A percentile compares a stretch with the other conserved stretches of the same genome.
These are phyloP conservation scores for Didymella arachidicola DNA, from an alignment of 2,329 filamentous ascomycete genomes.

Conservation along the genomic window DNA sequence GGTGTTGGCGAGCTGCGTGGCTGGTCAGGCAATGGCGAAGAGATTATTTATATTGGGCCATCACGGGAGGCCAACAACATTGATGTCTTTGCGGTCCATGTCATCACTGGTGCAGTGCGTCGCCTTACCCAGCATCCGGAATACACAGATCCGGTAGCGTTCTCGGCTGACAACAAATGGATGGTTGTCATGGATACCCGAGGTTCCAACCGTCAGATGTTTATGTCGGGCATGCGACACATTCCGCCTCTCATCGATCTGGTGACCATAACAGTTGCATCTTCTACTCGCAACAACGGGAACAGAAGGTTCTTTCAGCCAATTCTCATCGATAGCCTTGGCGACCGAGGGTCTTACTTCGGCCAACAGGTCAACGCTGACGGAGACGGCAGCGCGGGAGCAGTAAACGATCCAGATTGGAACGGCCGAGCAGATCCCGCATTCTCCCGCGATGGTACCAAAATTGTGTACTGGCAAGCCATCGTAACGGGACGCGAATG, in stretches of 20 bases:
- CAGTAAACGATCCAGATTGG: conserved; percentile 58
- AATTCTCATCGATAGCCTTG: conserved; percentile 54
- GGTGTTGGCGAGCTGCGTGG: conserved; percentile 56
- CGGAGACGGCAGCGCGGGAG: conserved; percentile 21
- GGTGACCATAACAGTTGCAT: conserved; percentile 23
- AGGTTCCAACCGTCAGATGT: conserved; percentile 55
- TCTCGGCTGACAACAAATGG: conserved; percentile 57
- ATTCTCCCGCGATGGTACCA: conserved; percentile 54
- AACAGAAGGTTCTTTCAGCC: conserved; percentile 58
- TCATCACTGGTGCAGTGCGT: conserved; percentile 53
- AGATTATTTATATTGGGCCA: conserved; percentile 55
- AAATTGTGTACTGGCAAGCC: conserved; percentile 55
- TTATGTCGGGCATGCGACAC: conserved; percentile 51
- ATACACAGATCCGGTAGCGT: conserved; percentile 55
- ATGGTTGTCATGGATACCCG: conserved; percentile 56
- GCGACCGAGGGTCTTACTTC: conserved; percentile 56
- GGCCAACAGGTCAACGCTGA: conserved; percentile 54
- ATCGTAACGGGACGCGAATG: conserved; percentile 53
- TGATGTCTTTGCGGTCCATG: conserved; percentile 55
- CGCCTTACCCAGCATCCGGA: conserved; percentile 56
- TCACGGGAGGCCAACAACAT: conserved; percentile 56
- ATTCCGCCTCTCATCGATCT: conserved; percentile 55
- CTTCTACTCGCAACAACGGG: conserved; percentile 58
- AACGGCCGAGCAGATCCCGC: conserved; percentile 58
- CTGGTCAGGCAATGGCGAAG: conserved; percentile 54